These are phyloP conservation scores for Austroboletus eburneus DNA, from an alignment of 768 basidiomycete species.

Conservation along the genomic window DNA sequence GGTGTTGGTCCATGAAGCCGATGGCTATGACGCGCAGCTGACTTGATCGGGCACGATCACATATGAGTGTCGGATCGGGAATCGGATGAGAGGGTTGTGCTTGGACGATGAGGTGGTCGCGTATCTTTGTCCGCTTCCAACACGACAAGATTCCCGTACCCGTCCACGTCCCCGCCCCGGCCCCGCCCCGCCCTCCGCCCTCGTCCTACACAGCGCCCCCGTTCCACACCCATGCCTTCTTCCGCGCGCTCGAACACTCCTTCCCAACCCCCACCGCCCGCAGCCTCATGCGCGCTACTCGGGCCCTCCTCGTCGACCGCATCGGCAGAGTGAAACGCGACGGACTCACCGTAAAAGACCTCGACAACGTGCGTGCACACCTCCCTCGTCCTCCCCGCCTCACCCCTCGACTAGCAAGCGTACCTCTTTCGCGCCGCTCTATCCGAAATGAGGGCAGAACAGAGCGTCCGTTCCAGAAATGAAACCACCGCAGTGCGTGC, in stretches of 20 bases:
- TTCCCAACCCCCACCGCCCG: conserved; percentile 73
- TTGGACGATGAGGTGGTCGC: conserved; percentile 4
- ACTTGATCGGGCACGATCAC: not conserved
- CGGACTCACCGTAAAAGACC: conserved; percentile 69
- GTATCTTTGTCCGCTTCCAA: conserved; percentile 13
- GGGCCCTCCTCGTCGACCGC: conserved; percentile 75
- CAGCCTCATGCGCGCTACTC: conserved; percentile 79
- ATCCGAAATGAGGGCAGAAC: conserved; percentile 84
- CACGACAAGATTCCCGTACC: conserved; percentile 7
- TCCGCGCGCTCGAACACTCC: conserved; percentile 61
- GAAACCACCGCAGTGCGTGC: conserved; percentile 82
- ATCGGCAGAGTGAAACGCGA: conserved; percentile 66
- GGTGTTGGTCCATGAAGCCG: not conserved
- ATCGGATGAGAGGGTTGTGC: conserved; percentile 5
- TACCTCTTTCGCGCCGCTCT: conserved; percentile 93
- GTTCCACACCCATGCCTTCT: conserved; percentile 81
- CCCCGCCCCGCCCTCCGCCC: conserved; percentile 6
- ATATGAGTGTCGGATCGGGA: conserved; percentile 12
- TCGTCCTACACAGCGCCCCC: conserved; percentile 61
- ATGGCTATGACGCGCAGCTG: no score
- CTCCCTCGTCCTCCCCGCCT: not conserved
- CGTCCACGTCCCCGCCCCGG: conserved; percentile 6
- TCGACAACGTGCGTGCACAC: conserved; percentile 64
- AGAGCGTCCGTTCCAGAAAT: conserved; percentile 76
- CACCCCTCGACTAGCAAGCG: conserved; percentile 61